A percentile compares a stretch with the other conserved stretches of the same genome.
Evolutionary conservation across 805 yeast species (phyloP).

Genomic region (Novakomyces olei): DNA sequence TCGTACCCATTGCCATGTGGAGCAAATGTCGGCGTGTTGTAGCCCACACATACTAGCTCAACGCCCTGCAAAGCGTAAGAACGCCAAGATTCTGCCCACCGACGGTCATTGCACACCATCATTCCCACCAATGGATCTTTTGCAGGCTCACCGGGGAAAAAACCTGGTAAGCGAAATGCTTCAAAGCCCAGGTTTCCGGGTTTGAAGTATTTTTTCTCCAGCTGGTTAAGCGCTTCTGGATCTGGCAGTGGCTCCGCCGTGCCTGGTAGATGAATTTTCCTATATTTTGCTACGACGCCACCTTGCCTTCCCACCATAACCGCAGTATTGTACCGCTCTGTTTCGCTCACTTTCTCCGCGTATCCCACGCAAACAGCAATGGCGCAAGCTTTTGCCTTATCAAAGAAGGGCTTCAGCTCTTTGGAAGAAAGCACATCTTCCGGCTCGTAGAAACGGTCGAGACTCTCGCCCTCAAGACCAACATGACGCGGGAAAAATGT

Average conservation of each 20-base stretch:
- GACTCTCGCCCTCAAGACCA: conserved; percentile 16
- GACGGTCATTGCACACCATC: conserved; percentile 21
- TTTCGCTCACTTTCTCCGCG: conserved; percentile 21
- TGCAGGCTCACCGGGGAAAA: not conserved
- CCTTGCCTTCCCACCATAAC: conserved; percentile 17
- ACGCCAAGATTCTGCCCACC: conserved; percentile 26
- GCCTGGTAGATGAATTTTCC: conserved; percentile 21
- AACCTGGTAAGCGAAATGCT: conserved; percentile 15
- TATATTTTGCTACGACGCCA: conserved; percentile 15
- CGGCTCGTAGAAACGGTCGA: conserved; percentile 18
- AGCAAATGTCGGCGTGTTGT: conserved; percentile 19
- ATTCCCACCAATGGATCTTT: conserved; percentile 16
- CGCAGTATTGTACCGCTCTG: conserved; percentile 18
- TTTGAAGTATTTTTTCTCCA: conserved; percentile 20
- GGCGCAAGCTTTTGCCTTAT: conserved; percentile 14
- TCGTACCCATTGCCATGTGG: conserved; percentile 15
- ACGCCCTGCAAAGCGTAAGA: conserved; percentile 20
- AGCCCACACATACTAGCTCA: conserved; percentile 20
- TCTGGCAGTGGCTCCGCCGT: conserved; percentile 18
- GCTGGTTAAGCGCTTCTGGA: conserved; percentile 16
- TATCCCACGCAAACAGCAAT: conserved; percentile 19
- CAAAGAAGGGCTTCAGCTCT: conserved; percentile 17
- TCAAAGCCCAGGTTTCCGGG: conserved; percentile 20
- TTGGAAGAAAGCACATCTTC: conserved; percentile 16
- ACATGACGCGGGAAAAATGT: conserved; percentile 20